A percentile compares a stretch with the other conserved stretches of the same genome.
These are phyloP conservation scores for Nyssa sinensis DNA, from an alignment of 148 eudicot species.

Conservation along the genomic window DNA sequence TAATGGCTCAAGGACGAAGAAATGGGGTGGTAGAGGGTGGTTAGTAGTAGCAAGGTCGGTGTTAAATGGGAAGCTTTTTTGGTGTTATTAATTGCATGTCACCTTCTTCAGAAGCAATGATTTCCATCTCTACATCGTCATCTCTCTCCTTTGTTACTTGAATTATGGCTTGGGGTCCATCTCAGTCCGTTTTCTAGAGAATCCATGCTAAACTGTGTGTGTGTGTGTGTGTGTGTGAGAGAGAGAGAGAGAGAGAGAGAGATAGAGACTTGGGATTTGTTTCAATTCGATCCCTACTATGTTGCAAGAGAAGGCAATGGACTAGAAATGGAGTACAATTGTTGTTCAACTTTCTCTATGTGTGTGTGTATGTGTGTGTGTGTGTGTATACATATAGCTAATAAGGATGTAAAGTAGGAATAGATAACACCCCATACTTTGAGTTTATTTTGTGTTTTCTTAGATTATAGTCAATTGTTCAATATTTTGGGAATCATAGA, in stretches of 20 bases:
- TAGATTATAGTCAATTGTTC: too few relatives aligned
- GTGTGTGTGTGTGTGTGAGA: too few relatives aligned
- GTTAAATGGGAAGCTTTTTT: slow-evolving; percentile 29
- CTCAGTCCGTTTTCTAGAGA: slow-evolving; percentile 17
- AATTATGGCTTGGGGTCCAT: slow-evolving; percentile 45
- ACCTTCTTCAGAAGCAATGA: background rate
- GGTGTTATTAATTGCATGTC: background rate
- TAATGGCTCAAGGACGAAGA: background rate
- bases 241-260: background rate
- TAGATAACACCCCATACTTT: too few relatives aligned
- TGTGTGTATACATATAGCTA: too few relatives aligned
- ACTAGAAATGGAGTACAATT: too few relatives aligned
- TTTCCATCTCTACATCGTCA: background rate
- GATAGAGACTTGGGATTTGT: background rate
- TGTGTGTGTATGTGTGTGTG: too few relatives aligned
- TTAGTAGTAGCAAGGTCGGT: too few relatives aligned
- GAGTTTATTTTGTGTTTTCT: too few relatives aligned
- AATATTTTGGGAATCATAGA: too few relatives aligned
- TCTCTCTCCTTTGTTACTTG: slow-evolving; percentile 3
- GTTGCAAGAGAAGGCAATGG: too few relatives aligned
- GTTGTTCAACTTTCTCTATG: too few relatives aligned
- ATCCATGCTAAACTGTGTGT: background rate
- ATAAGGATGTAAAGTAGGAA: too few relatives aligned
- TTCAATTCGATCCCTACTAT: background rate
- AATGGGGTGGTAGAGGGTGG: background rate